Percentiles rank a stretch among this genome's conserved stretches.
phyloP scores from a whole-genome alignment of 2,329 filamentous ascomycete species.

The Fusarium napiforme region DNA sequence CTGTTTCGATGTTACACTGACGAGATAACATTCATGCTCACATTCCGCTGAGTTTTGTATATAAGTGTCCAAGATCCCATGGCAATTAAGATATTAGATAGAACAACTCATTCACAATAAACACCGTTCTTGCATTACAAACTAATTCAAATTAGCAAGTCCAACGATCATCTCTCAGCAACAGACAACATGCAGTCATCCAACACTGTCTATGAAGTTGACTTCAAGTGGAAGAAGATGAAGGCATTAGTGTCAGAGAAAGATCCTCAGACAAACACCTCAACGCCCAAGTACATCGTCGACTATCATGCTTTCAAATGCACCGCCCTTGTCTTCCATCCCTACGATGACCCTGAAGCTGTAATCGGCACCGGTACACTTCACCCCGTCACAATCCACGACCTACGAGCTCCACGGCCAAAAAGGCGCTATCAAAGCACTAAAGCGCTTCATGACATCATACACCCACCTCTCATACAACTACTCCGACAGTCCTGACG shows the following conservation, averaged over 20 bases:
- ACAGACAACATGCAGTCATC: background rate
- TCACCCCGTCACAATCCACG: constrained; percentile 34
- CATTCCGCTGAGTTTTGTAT: background rate
- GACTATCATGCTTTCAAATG: constrained; percentile 24
- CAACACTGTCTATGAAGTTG: constrained; percentile 11
- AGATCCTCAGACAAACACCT: background rate
- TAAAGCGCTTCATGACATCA: constrained; percentile 31
- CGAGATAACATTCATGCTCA: background rate
- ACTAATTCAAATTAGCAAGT: background rate
- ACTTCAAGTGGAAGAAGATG: constrained; percentile 35
- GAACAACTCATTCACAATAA: background rate
- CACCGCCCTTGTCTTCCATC: constrained; percentile 27
- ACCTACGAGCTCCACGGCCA: constrained; percentile 35
- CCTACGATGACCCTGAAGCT: background rate
- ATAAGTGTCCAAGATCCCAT: background rate
- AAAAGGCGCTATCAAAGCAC: constrained; percentile 37
- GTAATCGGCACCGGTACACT: constrained; percentile 30
- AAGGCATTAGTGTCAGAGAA: constrained; percentile 23
- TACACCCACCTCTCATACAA: constrained; percentile 38
- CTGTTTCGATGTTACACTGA: background rate
- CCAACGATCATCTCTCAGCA: background rate
- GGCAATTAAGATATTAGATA: background rate
- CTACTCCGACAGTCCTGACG: constrained; percentile 17
- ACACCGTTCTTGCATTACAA: background rate
- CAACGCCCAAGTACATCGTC: constrained; percentile 23